phyloP scores from a whole-genome alignment of 2,329 filamentous ascomycete genomes.

The Pyrenophora teres region DNA sequence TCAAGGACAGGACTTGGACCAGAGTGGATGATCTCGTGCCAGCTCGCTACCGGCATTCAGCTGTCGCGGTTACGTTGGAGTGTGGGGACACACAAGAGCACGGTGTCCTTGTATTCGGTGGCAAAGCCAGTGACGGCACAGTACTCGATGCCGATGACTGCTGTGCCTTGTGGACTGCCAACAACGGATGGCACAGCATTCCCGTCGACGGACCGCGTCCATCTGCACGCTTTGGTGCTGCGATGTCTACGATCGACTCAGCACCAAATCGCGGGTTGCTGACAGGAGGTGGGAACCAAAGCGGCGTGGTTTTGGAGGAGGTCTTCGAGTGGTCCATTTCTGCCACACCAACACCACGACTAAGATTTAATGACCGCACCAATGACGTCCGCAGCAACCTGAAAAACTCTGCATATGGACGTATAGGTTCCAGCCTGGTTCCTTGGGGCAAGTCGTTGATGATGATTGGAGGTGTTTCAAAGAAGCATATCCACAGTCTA shows the following conservation, averaged over 20 bases:
- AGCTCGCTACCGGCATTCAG: constrained; percentile 77
- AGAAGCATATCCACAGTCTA: constrained; percentile 31
- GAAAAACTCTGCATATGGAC: constrained; percentile 38
- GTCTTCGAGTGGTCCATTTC: constrained; percentile 65
- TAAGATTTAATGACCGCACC: constrained; percentile 39
- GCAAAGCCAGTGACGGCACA: constrained; percentile 50
- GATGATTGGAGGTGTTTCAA: constrained; percentile 59
- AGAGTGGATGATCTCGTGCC: constrained; percentile 67
- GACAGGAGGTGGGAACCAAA: constrained; percentile 70
- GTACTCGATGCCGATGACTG: constrained; percentile 44
- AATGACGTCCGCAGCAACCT: constrained; percentile 23
- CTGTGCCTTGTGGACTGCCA: constrained; percentile 53
- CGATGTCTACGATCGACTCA: constrained; percentile 53
- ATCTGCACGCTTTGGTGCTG: constrained; percentile 61
- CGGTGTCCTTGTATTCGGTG: constrained; percentile 53
- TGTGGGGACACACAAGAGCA: constrained; percentile 50
- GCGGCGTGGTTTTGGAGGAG: constrained; percentile 66
- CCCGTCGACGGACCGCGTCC: constrained; percentile 46
- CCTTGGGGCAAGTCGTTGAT: constrained; percentile 53
- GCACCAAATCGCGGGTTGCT: constrained; percentile 63
- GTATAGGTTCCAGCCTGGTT: constrained; percentile 60
- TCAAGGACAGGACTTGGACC: constrained; percentile 66
- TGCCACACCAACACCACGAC: constrained; percentile 35
- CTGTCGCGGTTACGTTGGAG: constrained; percentile 54
- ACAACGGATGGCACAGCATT: constrained; percentile 58